A percentile compares a stretch with the other conserved stretches of the same genome.
phyloP scores from a whole-genome alignment of 73 alveolate genomes.

The Symbiodinium natans region DNA sequence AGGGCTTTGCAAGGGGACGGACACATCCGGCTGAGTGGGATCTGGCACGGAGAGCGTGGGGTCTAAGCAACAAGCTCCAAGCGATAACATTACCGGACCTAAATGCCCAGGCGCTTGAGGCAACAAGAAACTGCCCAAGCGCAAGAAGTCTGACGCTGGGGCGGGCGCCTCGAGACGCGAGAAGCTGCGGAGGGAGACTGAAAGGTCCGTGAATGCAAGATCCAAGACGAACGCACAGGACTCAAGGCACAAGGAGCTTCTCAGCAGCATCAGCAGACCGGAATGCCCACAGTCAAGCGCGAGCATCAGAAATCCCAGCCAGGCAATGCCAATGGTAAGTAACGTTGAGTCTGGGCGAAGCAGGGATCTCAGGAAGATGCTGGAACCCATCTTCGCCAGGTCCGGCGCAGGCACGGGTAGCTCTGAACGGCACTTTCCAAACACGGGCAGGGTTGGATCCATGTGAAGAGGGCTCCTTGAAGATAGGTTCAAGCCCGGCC shows the following conservation, averaged over 20 bases:
- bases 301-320: neutral
- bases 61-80: neutral
- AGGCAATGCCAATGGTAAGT: neutral
- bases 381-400: constrained; percentile 14
- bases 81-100: neutral
- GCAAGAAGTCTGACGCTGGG: constrained; percentile 4
- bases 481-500: neutral
- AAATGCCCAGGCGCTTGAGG: neutral
- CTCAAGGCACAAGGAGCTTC: neutral
- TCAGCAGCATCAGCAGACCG: neutral
- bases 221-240: neutral
- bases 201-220: neutral
- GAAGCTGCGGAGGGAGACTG: neutral
- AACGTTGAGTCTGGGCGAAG: neutral
- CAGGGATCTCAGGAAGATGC: neutral
- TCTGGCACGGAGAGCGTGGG: neutral
- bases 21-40: neutral
- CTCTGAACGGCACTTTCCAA: neutral
- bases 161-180: neutral
- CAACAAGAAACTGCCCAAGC: neutral
- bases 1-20: neutral
- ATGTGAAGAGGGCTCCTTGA: constrained; percentile 4
- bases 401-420: neutral
- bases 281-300: neutral
- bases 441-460: neutral